Percentiles rank a stretch among this genome's conserved stretches.
phyloP scores from a whole-genome alignment of 208 protist species.

The Leishmania amazonensis region DNA sequence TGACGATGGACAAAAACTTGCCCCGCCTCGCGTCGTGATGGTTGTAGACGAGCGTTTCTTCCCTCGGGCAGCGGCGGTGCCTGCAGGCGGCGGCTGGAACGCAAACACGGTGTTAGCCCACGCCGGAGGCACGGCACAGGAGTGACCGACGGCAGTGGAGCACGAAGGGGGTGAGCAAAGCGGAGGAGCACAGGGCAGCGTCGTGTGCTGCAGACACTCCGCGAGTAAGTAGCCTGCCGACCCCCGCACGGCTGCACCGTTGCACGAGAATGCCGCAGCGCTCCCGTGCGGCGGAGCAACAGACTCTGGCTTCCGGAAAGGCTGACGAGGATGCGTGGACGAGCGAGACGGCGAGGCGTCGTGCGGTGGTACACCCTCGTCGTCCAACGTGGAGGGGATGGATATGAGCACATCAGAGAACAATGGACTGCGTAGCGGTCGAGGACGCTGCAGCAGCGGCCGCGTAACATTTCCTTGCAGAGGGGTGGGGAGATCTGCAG shows the following conservation, averaged over 20 bases:
- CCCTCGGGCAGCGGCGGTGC: not conserved
- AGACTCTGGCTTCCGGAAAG: not conserved
- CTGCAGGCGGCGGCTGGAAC: not conserved
- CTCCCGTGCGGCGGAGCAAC: not conserved
- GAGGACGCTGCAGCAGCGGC: conserved; percentile 23
- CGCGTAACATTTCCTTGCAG: conserved; percentile 23
- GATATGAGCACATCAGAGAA: not conserved
- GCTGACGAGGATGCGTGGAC: not conserved
- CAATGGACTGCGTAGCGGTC: not conserved
- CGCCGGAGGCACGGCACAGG: not conserved
- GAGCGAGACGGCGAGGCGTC: not conserved
- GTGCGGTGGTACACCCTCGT: not conserved
- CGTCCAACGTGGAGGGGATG: not conserved
- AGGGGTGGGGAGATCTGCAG: conserved; percentile 2
- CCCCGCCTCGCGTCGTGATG: conserved; percentile 1
- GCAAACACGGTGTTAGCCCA: not conserved
- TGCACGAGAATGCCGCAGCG: not conserved
- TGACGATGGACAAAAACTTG: not conserved
- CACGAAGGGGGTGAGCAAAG: not conserved
- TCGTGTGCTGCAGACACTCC: conserved; percentile 6
- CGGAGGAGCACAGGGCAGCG: conserved; percentile 1
- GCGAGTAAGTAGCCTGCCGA: not conserved
- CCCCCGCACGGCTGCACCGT: conserved; percentile 1
- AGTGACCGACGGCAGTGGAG: not conserved
- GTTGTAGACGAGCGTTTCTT: not conserved